phyloP scores from a whole-genome alignment of 108 stramenopile species.

The Pseudonitzschia multistriata region DNA sequence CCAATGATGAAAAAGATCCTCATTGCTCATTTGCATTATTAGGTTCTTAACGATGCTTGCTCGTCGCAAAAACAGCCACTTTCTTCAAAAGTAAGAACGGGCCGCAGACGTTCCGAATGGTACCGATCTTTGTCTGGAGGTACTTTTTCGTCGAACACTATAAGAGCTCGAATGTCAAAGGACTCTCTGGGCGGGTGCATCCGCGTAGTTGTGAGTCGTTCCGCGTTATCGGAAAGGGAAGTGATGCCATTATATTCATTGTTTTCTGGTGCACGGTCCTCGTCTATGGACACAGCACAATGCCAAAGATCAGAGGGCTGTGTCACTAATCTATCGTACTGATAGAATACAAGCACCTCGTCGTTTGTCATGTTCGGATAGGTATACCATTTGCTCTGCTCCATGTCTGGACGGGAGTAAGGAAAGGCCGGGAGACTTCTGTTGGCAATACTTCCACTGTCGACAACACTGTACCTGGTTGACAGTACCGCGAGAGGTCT shows the following conservation, averaged over 20 bases:
- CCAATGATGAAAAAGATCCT: slow-evolving; percentile 1
- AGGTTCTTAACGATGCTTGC: slow-evolving; percentile 26
- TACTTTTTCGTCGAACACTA: slow-evolving; percentile 51
- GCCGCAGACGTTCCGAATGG: neutral
- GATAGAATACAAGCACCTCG: slow-evolving; percentile 53
- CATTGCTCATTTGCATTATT: neutral
- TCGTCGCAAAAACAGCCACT: slow-evolving; percentile 59
- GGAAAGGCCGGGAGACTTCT: slow-evolving; percentile 29
- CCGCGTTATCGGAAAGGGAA: no score
- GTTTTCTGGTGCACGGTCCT: neutral
- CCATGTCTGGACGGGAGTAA: slow-evolving; percentile 24
- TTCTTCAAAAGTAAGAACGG: slow-evolving; percentile 45
- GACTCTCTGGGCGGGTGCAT: slow-evolving; percentile 38
- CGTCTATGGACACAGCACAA: slow-evolving; percentile 33
- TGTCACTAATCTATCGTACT: slow-evolving; percentile 46
- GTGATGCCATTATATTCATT: neutral
- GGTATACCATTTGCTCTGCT: slow-evolving; percentile 47
- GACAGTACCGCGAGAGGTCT: slow-evolving; percentile 43
- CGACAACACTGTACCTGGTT: slow-evolving; percentile 29
- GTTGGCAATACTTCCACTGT: neutral
- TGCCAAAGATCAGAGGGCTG: slow-evolving; percentile 59
- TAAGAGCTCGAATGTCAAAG: slow-evolving; percentile 52
- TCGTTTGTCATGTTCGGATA: slow-evolving; percentile 42
- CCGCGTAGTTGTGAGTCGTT: neutral
- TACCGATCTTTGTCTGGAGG: slow-evolving; percentile 42